Evolutionary conservation across 768 basidiomycete species (phyloP).

Genomic region (Auricularia sp.): DNA sequence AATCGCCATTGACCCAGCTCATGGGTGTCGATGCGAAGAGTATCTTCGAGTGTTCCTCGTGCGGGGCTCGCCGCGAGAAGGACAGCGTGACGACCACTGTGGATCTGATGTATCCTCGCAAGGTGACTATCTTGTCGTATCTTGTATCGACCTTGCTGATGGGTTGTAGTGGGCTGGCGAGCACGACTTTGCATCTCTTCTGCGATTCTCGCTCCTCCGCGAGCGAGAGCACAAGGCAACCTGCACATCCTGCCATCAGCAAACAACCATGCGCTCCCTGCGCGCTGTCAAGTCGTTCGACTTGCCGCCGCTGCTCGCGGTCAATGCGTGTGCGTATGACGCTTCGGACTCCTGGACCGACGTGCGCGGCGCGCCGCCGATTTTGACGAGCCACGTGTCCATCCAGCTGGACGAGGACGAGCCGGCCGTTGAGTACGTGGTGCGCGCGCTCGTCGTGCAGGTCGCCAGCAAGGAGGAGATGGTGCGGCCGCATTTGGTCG

Average conservation of each 20-base stretch:
- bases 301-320: constrained; percentile 73
- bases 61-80: constrained; percentile 62
- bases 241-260: constrained; percentile 75
- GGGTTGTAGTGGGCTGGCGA: not conserved
- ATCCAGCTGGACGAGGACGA: constrained; percentile 51
- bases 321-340: constrained; percentile 77
- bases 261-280: constrained; percentile 59
- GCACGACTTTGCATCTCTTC: constrained; percentile 51
- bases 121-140: constrained; percentile 32
- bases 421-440: constrained; percentile 56
- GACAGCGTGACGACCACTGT: constrained; percentile 73
- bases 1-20: constrained; percentile 78
- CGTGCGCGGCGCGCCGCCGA: constrained; percentile 27
- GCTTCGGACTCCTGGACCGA: constrained; percentile 64
- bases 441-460: constrained; percentile 79
- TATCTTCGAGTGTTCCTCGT: constrained; percentile 62
- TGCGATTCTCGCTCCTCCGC: constrained; percentile 68
- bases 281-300: constrained; percentile 50
- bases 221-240: constrained; percentile 79
- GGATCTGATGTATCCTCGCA: constrained; percentile 80
- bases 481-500: constrained; percentile 64
- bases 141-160: not conserved
- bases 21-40: constrained; percentile 74
- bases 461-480: constrained; percentile 49
- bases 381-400: constrained; percentile 47